Conservation (phyloP, 129 eudicot species). For the Mikania micrantha region DNA sequence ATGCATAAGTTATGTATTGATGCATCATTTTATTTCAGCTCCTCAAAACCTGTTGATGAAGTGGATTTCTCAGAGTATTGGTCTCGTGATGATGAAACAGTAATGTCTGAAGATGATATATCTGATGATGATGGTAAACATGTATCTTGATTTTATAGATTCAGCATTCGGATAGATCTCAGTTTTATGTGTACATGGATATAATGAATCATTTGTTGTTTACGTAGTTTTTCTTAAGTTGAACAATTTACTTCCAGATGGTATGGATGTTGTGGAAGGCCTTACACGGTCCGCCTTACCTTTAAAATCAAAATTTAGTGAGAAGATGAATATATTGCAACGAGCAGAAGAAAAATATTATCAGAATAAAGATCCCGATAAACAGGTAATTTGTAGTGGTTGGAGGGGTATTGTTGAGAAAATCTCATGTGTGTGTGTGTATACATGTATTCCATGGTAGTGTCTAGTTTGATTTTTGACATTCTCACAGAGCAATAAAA, state of each 20-base stretch:
- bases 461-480: conserved; percentile 15
- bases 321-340: conserved; percentile 61
- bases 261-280: conserved; percentile 34
- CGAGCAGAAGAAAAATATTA: conserved; percentile 85
- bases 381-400: conserved; percentile 34
- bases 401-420: not conserved
- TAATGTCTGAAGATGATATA: conserved; percentile 77
- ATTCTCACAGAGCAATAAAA: conserved; percentile 41
- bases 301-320: conserved; percentile 42
- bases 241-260: conserved; percentile 34
- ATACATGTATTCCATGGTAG: not conserved
- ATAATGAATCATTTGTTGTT: not conserved
- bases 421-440: not conserved
- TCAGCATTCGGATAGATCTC: not conserved
- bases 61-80: conserved; percentile 70
- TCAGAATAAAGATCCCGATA: conserved; percentile 33
- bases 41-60: conserved; percentile 36
- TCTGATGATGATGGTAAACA: conserved; percentile 79
- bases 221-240: not conserved
- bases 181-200: not conserved
- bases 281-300: conserved; percentile 32
- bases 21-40: conserved; percentile 39
- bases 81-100: conserved; percentile 67
- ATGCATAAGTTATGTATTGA: conserved; percentile 4
- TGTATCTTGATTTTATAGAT: not conserved